Evolutionary conservation across 2,329 filamentous ascomycete genomes (phyloP).

Genomic region (Pseudofabraea citricarpa): DNA sequence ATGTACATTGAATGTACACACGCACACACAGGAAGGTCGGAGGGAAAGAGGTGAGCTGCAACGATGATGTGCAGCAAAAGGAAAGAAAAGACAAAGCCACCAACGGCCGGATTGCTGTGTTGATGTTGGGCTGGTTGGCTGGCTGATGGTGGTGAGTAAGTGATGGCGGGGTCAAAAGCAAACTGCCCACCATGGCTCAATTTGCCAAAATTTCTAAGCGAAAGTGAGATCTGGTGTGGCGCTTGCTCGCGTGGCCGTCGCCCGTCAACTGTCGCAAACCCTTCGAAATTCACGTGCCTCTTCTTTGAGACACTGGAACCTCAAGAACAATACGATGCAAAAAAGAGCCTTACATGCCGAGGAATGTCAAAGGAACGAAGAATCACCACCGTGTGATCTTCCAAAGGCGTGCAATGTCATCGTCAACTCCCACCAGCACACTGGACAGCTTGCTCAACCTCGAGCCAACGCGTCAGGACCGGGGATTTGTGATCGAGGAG

Average conservation of each 20-base stretch:
- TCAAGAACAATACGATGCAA: constrained; percentile 7
- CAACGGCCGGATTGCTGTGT: neutral
- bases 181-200: no score
- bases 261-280: neutral
- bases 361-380: constrained; percentile 25
- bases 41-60: no score
- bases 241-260: no score
- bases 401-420: constrained; percentile 18
- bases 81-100: neutral
- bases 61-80: neutral
- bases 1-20: no score
- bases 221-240: no score
- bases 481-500: constrained; percentile 15
- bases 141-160: no score
- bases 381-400: constrained; percentile 23
- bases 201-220: no score
- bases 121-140: no score
- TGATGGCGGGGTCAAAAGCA: neutral
- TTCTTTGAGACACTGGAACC: neutral
- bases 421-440: constrained; percentile 6
- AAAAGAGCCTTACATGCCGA: constrained; percentile 24
- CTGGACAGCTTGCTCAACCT: constrained; percentile 7
- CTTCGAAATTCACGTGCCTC: neutral
- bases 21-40: no score
- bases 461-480: constrained; percentile 9